Evolutionary conservation across 148 eudicot genomes (phyloP).

Genomic region (Selenicereus undatus): DNA sequence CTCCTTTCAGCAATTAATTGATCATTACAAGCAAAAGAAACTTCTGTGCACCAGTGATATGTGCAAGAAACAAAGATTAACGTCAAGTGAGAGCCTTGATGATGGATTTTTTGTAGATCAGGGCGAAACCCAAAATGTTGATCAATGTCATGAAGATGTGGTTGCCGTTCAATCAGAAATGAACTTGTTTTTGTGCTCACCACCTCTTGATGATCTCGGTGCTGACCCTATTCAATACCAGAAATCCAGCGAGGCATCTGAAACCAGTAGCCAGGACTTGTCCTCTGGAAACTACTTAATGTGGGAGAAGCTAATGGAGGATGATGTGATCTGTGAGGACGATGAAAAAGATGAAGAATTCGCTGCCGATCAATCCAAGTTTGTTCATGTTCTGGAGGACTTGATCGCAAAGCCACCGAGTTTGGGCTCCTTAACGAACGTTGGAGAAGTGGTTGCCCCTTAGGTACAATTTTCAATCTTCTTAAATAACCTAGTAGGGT

Average conservation of each 20-base stretch:
- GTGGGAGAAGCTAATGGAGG: slow-evolving; percentile 76
- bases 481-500: too few species aligned
- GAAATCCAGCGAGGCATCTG: slow-evolving; percentile 25
- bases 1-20: slow-evolving; percentile 32
- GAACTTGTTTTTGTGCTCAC: slow-evolving; percentile 17
- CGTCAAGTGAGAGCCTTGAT: slow-evolving; percentile 6
- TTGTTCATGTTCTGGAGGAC: slow-evolving; percentile 47
- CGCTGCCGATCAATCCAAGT: slow-evolving; percentile 24
- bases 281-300: slow-evolving; percentile 40
- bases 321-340: slow-evolving; percentile 49
- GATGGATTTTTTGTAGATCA: not conserved
- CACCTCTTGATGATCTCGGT: not conserved
- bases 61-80: not conserved
- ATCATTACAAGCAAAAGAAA: slow-evolving; percentile 37
- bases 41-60: slow-evolving; percentile 25
- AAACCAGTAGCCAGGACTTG: slow-evolving; percentile 26
- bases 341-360: not conserved
- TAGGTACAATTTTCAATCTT: slow-evolving; percentile 6
- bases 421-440: slow-evolving; percentile 17
- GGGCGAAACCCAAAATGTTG: not conserved
- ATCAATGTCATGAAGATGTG: slow-evolving; percentile 4
- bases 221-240: slow-evolving; percentile 21
- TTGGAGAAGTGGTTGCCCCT: slow-evolving; percentile 30
- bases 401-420: slow-evolving; percentile 38
- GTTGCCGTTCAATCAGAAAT: slow-evolving; percentile 30